phyloP scores from a whole-genome alignment of 1,139 yeast genomes.

The Kurtzmaniella quercitrusa region DNA sequence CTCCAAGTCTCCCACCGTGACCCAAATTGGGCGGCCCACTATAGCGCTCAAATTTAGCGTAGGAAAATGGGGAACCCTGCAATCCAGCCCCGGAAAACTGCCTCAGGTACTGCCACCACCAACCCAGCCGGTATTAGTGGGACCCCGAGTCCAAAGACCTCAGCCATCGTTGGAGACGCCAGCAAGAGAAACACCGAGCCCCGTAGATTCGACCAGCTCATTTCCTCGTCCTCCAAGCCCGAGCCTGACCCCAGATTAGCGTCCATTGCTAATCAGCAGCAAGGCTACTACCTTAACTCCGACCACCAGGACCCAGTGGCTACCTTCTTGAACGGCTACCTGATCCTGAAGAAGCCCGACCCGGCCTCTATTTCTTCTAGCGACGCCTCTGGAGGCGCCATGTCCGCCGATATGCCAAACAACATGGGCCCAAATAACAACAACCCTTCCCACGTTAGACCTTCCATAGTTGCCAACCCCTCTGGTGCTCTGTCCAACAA shows the following conservation, averaged over 20 bases:
- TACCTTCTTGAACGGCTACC: constrained; percentile 17
- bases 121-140: neutral
- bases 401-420: neutral
- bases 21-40: neutral
- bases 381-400: neutral
- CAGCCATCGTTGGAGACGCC: constrained; percentile 2
- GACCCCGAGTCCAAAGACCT: constrained; percentile 2
- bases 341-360: constrained; percentile 4
- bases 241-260: neutral
- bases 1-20: neutral
- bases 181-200: constrained; percentile 1
- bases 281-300: constrained; percentile 12
- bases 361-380: neutral
- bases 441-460: neutral
- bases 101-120: constrained; percentile 1
- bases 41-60: neutral
- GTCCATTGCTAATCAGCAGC: constrained; percentile 8
- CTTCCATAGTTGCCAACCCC: neutral
- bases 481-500: neutral
- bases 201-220: neutral
- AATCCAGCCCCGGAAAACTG: constrained; percentile 2
- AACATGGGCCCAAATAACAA: neutral
- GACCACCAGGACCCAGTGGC: constrained; percentile 20
- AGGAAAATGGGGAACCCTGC: constrained; percentile 7
- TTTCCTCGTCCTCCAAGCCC: neutral